Conservation (phyloP, 441 rosid genomes). For the Croton laevigatus region DNA sequence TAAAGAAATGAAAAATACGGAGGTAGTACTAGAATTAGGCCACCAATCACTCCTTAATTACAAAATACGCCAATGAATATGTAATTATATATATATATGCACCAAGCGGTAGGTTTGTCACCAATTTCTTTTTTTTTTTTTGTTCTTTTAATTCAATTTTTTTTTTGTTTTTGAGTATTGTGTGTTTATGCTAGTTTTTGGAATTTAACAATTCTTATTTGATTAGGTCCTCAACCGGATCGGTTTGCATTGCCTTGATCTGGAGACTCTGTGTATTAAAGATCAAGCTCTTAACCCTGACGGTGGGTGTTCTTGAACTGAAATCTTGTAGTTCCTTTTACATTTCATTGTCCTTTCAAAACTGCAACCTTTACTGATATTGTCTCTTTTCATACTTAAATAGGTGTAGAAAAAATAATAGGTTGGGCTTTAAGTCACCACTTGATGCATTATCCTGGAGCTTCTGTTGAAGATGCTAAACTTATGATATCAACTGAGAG, state of each 20-base stretch:
- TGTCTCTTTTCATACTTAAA: conserved; percentile 9
- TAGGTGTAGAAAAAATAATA: conserved; percentile 91
- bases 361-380: conserved; percentile 19
- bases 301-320: conserved; percentile 48
- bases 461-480: conserved; percentile 56
- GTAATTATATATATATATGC: too few species aligned
- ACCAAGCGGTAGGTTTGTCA: too few species aligned
- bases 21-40: too few species aligned
- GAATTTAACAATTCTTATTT: neutral
- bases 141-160: neutral
- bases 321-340: conserved; percentile 1
- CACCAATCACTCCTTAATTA: too few species aligned
- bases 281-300: conserved; percentile 77
- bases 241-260: conserved; percentile 75
- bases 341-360: neutral
- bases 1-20: too few species aligned
- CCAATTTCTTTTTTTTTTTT: neutral
- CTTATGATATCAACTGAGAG: conserved; percentile 75
- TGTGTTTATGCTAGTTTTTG: neutral
- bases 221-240: conserved; percentile 57
- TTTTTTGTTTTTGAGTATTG: neutral
- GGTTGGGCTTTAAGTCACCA: conserved; percentile 95
- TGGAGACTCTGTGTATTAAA: conserved; percentile 64
- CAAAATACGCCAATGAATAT: too few species aligned
- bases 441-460: conserved; percentile 68